phyloP scores from a whole-genome alignment of 352 stramenopile species.

The Phytophthora citricola region DNA sequence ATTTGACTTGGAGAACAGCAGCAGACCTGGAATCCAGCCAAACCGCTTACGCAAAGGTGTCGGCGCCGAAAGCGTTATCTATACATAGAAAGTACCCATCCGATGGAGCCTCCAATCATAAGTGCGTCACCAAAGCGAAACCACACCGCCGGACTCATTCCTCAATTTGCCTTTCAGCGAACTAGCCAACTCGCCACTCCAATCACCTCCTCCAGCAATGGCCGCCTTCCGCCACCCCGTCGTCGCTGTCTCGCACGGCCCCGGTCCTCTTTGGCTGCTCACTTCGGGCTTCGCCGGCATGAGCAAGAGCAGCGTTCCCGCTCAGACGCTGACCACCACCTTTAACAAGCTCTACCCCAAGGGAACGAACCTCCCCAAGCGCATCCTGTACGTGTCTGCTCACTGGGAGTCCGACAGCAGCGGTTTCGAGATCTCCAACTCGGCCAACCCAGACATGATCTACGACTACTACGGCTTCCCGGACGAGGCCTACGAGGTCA shows the following conservation, averaged over 20 bases:
- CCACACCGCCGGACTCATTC: conserved; percentile 27
- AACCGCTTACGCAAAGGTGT: neutral
- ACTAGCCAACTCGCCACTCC: neutral
- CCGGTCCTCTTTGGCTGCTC: conserved; percentile 61
- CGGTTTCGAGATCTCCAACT: conserved; percentile 59
- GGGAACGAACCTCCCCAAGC: conserved; percentile 51
- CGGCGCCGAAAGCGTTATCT: conserved; percentile 3
- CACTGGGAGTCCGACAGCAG: conserved; percentile 79
- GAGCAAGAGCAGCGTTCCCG: conserved; percentile 33
- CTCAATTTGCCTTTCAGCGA: conserved; percentile 10
- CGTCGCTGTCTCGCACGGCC: conserved; percentile 60
- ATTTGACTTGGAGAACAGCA: too few relatives aligned
- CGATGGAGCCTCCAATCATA: too few relatives aligned
- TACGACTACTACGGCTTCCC: conserved; percentile 94
- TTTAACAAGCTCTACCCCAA: conserved; percentile 51
- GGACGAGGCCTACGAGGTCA: conserved; percentile 81
- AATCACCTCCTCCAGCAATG: conserved; percentile 9
- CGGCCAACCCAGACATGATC: conserved; percentile 63
- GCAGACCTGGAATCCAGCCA: too few relatives aligned
- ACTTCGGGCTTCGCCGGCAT: conserved; percentile 42
- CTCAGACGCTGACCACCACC: conserved; percentile 28
- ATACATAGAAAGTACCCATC: conserved; percentile 3
- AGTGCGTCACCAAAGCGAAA: neutral
- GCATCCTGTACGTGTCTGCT: conserved; percentile 87
- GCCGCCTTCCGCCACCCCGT: conserved; percentile 40